A percentile compares a stretch with the other conserved stretches of the same genome.
Conservation (phyloP, 2,329 filamentous ascomycete species). For the Colletotrichum theobromicola region DNA sequence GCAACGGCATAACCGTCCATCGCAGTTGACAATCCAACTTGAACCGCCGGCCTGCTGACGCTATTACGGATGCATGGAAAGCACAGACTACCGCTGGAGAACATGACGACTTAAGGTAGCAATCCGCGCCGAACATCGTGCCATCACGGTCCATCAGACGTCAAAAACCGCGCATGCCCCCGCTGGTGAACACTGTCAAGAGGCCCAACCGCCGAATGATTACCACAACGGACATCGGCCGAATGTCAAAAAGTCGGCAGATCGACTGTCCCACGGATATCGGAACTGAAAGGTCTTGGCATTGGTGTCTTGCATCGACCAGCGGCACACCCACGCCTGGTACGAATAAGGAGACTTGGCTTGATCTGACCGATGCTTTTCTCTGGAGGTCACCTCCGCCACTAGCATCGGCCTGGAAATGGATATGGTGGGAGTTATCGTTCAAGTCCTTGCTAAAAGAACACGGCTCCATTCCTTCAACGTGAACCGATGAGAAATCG, state of each 20-base stretch:
- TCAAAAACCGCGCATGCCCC: not conserved
- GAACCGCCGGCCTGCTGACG: not conserved
- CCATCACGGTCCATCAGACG: not conserved
- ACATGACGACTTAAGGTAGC: not conserved
- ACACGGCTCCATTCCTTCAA: fast-evolving
- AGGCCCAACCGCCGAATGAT: not conserved
- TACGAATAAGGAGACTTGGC: not conserved
- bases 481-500: not conserved
- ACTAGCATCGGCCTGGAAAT: not conserved
- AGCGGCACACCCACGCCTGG: not conserved
- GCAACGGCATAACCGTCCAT: not conserved
- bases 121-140: not conserved
- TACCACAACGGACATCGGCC: not conserved
- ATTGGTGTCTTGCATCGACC: not conserved
- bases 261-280: not conserved
- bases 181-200: not conserved
- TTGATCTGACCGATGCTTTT: not conserved
- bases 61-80: too few species aligned
- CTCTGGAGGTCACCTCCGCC: not conserved
- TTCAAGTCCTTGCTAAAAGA: not conserved
- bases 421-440: not conserved
- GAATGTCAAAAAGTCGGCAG: not conserved
- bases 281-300: not conserved
- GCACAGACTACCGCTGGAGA: not conserved
- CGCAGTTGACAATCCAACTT: not conserved